Conservation (phyloP, 2,329 filamentous ascomycete species). For the Diaporthe longicolla region DNA sequence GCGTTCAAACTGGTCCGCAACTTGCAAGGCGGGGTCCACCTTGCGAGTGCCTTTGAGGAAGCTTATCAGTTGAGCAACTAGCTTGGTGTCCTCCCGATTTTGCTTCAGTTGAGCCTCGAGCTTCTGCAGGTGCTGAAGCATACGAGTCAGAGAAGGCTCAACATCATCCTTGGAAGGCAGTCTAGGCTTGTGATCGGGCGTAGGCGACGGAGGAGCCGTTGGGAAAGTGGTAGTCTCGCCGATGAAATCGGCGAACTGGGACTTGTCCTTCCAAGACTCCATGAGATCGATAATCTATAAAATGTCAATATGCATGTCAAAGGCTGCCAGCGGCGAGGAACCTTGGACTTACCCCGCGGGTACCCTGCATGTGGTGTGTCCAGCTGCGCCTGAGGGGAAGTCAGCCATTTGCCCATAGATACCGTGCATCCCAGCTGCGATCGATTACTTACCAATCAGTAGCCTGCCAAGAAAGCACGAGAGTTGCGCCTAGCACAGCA, state of each 20-base stretch:
- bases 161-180: constrained; percentile 79
- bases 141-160: constrained; percentile 73
- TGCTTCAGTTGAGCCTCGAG: constrained; percentile 78
- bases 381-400: constrained; percentile 81
- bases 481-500: constrained; percentile 90
- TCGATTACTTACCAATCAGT: constrained; percentile 85
- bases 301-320: background rate
- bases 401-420: background rate
- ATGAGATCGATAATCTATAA: constrained; percentile 87
- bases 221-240: constrained; percentile 82
- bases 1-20: constrained; percentile 90
- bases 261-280: constrained; percentile 92
- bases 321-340: background rate
- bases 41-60: constrained; percentile 82
- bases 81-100: constrained; percentile 77
- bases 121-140: constrained; percentile 76
- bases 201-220: constrained; percentile 74
- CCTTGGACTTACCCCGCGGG: constrained; percentile 78
- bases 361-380: constrained; percentile 93
- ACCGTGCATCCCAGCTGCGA: background rate
- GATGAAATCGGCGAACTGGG: constrained; percentile 86
- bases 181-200: constrained; percentile 71
- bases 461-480: constrained; percentile 95
- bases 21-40: constrained; percentile 77
- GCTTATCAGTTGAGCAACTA: constrained; percentile 77